A percentile compares a stretch with the other conserved stretches of the same genome.
Evolutionary conservation across 164 flowering plant genomes (phyloP).

Genomic region (Warburgia ugandensis): DNA sequence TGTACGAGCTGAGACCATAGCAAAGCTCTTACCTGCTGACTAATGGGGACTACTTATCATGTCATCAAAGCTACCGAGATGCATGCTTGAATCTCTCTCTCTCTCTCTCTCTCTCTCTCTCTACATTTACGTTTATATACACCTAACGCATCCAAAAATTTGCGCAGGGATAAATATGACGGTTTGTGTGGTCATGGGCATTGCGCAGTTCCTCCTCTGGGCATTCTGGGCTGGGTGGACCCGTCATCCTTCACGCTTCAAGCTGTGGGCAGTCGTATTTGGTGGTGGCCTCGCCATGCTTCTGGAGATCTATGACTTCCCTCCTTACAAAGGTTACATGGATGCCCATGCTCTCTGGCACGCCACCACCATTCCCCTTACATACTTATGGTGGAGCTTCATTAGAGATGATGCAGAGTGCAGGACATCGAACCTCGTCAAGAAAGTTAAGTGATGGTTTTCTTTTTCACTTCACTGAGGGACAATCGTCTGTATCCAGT

Average conservation of each 20-base stretch:
- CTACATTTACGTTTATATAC: too few relatives aligned
- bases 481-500: too few relatives aligned
- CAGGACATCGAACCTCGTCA: conserved; percentile 45
- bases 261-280: conserved; percentile 65
- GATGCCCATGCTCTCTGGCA: conserved; percentile 90
- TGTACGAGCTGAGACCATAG: too few relatives aligned
- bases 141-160: too few relatives aligned
- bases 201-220: conserved; percentile 63
- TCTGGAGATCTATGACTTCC: conserved; percentile 68
- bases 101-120: too few relatives aligned
- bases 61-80: too few relatives aligned
- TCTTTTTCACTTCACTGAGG: too few relatives aligned
- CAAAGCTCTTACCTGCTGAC: too few relatives aligned
- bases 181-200: conserved; percentile 55
- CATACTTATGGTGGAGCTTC: conserved; percentile 89
- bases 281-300: conserved; percentile 59
- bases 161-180: conserved; percentile 70
- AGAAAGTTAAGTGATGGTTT: conserved; percentile 37
- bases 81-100: too few relatives aligned
- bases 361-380: conserved; percentile 58
- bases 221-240: conserved; percentile 65
- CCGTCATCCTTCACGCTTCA: conserved; percentile 72
- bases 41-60: too few relatives aligned
- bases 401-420: conserved; percentile 72
- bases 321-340: conserved; percentile 62